Evolutionary conservation across 1,139 yeast genomes (phyloP).

Genomic region (Yamadazyma conglobata): DNA sequence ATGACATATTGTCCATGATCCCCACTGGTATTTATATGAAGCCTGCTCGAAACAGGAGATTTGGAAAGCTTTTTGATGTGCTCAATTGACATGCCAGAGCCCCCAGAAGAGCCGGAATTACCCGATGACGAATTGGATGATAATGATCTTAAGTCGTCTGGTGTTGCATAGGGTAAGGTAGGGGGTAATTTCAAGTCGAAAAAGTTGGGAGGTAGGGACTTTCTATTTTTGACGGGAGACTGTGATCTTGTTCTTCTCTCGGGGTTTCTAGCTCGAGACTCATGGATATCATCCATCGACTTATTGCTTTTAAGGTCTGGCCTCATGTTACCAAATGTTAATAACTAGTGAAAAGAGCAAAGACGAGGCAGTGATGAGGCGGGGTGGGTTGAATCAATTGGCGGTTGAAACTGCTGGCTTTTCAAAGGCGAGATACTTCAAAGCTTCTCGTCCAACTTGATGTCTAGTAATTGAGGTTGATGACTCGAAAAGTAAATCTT

Average conservation of each 20-base stretch:
- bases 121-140: constrained; percentile 14
- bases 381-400: too few relatives aligned
- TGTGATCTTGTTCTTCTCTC: constrained; percentile 28
- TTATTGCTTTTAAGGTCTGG: constrained; percentile 4
- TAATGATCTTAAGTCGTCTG: constrained; percentile 15
- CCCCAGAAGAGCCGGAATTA: constrained; percentile 7
- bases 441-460: too few relatives aligned
- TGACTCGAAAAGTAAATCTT: too few relatives aligned
- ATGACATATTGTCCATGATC: constrained; percentile 30
- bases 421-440: too few relatives aligned
- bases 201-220: constrained; percentile 23
- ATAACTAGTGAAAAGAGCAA: too few relatives aligned
- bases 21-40: constrained; percentile 32
- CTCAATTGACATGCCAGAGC: constrained; percentile 14
- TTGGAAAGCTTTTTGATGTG: constrained; percentile 31
- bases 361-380: too few relatives aligned
- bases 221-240: constrained; percentile 29
- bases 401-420: too few relatives aligned
- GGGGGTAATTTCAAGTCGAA: constrained; percentile 24
- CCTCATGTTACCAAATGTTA: too few relatives aligned
- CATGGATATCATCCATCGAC: constrained; percentile 22
- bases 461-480: too few relatives aligned
- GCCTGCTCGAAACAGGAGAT: constrained; percentile 35
- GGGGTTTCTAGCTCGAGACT: constrained; percentile 4
- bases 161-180: constrained; percentile 19